These are phyloP conservation scores for Backusella sp. DNA, from an alignment of 192 early-diverging fungal species.

Conservation along the genomic window DNA sequence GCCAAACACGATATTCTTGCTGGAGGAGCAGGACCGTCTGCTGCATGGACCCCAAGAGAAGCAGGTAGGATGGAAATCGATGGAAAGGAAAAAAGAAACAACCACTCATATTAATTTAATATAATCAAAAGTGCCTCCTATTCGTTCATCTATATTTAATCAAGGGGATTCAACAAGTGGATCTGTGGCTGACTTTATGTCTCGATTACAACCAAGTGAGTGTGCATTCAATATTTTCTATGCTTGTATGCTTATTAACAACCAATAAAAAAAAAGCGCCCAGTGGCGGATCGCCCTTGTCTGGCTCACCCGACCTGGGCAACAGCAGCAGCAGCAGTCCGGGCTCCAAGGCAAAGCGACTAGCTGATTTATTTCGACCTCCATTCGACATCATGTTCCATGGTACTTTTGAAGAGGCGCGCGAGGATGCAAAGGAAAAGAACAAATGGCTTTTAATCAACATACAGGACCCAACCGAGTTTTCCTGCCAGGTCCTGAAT, in stretches of 20 bases:
- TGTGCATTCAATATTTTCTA: background rate
- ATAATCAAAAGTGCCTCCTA: background rate
- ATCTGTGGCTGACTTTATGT: slow-evolving; percentile 52
- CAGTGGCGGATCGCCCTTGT: background rate
- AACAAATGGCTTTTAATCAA: slow-evolving; percentile 87
- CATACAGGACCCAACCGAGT: slow-evolving; percentile 81
- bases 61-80: background rate
- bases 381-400: slow-evolving; percentile 86
- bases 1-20: slow-evolving; percentile 74
- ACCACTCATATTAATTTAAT: background rate
- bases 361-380: slow-evolving; percentile 82
- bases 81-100: background rate
- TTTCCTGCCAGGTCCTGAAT: slow-evolving; percentile 86
- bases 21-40: slow-evolving; percentile 39
- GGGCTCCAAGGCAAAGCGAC: slow-evolving; percentile 46
- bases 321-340: background rate
- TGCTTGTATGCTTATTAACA: no score
- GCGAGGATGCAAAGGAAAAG: slow-evolving; percentile 46
- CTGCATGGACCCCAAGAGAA: background rate
- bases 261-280: background rate
- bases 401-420: slow-evolving; percentile 68
- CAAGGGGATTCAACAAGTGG: slow-evolving; percentile 50
- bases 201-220: slow-evolving; percentile 29
- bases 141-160: slow-evolving; percentile 30
- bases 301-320: background rate